Evolutionary conservation across 129 eudicot genomes (phyloP), one percentile per base, ranked within the genome.

Genomic region (Helichrysum umbraculigerum): DNA sequence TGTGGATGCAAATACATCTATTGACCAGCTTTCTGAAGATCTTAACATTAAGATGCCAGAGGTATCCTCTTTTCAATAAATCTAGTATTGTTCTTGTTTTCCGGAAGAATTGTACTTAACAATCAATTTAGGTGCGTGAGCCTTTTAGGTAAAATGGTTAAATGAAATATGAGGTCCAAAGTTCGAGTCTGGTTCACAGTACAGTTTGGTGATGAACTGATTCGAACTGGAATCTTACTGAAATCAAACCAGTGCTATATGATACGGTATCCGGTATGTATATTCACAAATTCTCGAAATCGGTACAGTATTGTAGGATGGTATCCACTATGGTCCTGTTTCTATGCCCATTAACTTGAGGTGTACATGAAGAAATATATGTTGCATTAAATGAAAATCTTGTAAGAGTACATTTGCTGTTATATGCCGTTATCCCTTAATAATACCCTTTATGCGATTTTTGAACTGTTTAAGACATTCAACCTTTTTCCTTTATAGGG

Each of bases 1-100:
- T 70, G 98, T 93, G 79, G 98, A 93, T 85, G 98, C 98, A 60
- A 93, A 93, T 84, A 93, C 98, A 25, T 86, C 98, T 15, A 93
- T 90, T 41, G 98, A 93, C 79, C 96, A 93, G 86, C 98, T 93
- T 74, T 90, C 96, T 63, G 98, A 93, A 83, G 98, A 93, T 66
- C 93, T 93, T 68, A 88, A 80, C 81, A 86, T 93, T 64, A 90
- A 90, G 85, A 93, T 93, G 98, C 95, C 92, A 12, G 98, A 93
- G 94, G 98, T 93, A 84, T 51, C 7, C 20, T 65, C 37, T 65
- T 65, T 65, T 65, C 11, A 8, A 57, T 57, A 6, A 19, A 6
- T 7, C 0, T 57, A 20, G 29, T 57, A 7, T 5, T 10, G 19
- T 16, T 56, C 25, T 56, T 7, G 61, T 56, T 17, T 25, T 16